Evolutionary conservation across 1,139 yeast genomes (phyloP).

Genomic region (Blastobotrys serpentis): DNA sequence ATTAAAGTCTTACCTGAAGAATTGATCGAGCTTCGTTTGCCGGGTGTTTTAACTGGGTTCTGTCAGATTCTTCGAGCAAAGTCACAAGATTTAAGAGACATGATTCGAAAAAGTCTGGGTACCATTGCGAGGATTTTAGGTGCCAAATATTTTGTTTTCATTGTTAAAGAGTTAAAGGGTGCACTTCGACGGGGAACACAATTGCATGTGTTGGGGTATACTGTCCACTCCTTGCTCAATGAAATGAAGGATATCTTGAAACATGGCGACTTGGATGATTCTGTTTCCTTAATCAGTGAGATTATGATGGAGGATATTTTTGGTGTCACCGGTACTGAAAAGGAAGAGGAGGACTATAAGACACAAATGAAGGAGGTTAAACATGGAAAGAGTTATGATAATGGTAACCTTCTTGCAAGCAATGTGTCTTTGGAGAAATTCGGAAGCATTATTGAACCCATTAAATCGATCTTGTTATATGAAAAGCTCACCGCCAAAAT

Average conservation of each 20-base stretch:
- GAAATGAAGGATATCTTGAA: slow-evolving; percentile 48
- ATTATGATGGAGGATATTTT: slow-evolving; percentile 89
- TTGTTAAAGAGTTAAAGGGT: slow-evolving; percentile 71
- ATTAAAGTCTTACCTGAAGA: slow-evolving; percentile 62
- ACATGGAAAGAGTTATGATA: slow-evolving; percentile 82
- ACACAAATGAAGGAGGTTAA: slow-evolving; percentile 90
- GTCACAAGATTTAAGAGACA: slow-evolving; percentile 85
- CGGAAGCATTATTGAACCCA: slow-evolving; percentile 63
- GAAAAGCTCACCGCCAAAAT: slow-evolving; percentile 67
- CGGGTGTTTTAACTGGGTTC: slow-evolving; percentile 77
- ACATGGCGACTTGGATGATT: slow-evolving; percentile 77
- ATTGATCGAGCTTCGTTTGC: slow-evolving; percentile 58
- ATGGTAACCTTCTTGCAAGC: slow-evolving; percentile 73
- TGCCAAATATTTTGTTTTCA: slow-evolving; percentile 66
- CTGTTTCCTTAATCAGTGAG: slow-evolving; percentile 59
- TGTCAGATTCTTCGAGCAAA: slow-evolving; percentile 87
- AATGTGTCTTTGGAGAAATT: slow-evolving; percentile 63
- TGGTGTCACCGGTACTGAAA: slow-evolving; percentile 91
- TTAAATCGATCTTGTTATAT: slow-evolving; percentile 57
- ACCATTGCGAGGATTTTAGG: slow-evolving; percentile 67
- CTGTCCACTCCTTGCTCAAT: slow-evolving; percentile 70
- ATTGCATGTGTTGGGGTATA: slow-evolving; percentile 86
- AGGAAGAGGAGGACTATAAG: slow-evolving; percentile 89
- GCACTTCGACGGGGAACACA: slow-evolving; percentile 91
- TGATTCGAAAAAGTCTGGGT: slow-evolving; percentile 74